Evolutionary conservation across 2,329 filamentous ascomycete species (phyloP), one percentile per base, ranked within the genome.

Genomic region (Curvularia spicifera): DNA sequence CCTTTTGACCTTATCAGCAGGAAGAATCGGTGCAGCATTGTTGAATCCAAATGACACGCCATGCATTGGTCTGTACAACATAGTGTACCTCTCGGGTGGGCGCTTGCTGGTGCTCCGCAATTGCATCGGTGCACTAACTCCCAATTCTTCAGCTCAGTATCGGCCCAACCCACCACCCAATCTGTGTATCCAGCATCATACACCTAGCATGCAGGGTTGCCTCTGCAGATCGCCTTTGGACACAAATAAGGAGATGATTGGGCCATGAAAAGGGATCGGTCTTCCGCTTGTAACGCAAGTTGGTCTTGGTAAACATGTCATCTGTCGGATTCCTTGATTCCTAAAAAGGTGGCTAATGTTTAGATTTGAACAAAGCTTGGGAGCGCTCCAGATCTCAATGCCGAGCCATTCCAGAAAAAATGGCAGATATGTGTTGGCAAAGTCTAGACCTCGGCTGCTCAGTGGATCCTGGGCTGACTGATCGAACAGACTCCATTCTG

Each of bases 91-190:
- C 13, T 43, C 33, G n/a, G 10, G 37, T 20, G 48, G 18, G 15
- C n/a, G 8, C 20, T 15, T 33, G 29, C 10, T 47, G 3, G 29
- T 8, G 18, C 29, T 24, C 9, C 20, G 18, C 31, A 47, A n/a
- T 26, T 20, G 42, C 26, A n/a, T 44, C 42, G 20, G 22, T 44
- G 24, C 42, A 26, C 42, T 28, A 44, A 44, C 35, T 59, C 24
- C 5, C 42, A 57, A 51, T 40, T 2, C 20, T 22, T 40, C 20
- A 26, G 33, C 42, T 13, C 6, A 13, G 35, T 55, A 2, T 39
- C 47, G 45, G 60, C 55, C 54, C 56, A 46, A 63, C 35, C 20
- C 49, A 51, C 44, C 48, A 37, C 40, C 22, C 26, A 53, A 59
- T 61, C 37, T 63, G 49, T 24, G 26, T 33, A 47, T 55, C 31